Base-by-base conservation (phyloP, 2,329 filamentous ascomycete genomes). In the Phialophora macrospora region DNA sequence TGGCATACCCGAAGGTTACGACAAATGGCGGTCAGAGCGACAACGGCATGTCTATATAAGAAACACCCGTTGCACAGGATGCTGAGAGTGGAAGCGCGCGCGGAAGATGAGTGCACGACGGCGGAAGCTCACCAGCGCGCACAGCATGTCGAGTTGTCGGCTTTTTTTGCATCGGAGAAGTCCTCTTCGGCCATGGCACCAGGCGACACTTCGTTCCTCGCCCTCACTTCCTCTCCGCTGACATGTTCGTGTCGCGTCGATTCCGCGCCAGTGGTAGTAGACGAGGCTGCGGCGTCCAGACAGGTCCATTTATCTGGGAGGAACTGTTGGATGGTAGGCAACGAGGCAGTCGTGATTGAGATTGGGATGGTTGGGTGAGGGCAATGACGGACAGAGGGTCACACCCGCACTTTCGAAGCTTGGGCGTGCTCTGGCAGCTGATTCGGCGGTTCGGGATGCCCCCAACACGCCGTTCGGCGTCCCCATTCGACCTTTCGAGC, bases 321-420 rank as follows among this genome's bases (percentile, higher is more conserved):
- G 54, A 57, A 46, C 28, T 56, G 63, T 64, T 68, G 66, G 66
- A 54, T 51, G 60, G 38, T 63, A 65, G 48, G 58, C 58, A 54
- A 55, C 59, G 63, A 62, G 63, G 59, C 64, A 65, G 64, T 65
- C 60, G 65, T 67, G 67, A 69, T 69, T 65, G 67, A 69, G 63
- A 66, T 67, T 48, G 60, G 59, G 58, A 55, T 38, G 56, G 62
- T 48, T 62, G 60, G 57, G 54, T 24, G 44, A 60, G 52, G 63
- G 32, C 52, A 55, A 44, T n/a, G 58, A 44, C 48, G 52, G 38
- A 52, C 66, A 28, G 48, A 54, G 58, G 59, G 49, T 70, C 65
- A 67, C 68, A 66, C 32, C 58, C 58, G 62, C 49, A 46, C 58
- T 32, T 60, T 52, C 56, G 60, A 67, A 70, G 66, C 65, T 67